Conservation (phyloP, 2,329 filamentous ascomycete species). For the Fusarium drepaniforme region DNA sequence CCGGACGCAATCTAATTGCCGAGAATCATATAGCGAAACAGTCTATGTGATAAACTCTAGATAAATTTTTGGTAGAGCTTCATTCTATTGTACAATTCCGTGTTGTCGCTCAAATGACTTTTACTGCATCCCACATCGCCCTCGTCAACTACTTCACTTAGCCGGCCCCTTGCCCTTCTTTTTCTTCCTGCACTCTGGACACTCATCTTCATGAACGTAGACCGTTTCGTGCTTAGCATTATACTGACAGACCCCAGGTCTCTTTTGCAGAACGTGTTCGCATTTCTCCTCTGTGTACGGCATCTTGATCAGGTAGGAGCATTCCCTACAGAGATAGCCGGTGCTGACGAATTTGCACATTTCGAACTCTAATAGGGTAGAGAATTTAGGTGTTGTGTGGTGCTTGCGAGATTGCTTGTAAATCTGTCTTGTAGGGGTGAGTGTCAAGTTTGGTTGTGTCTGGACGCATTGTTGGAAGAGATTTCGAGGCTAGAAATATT, state of each 20-base stretch:
- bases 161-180: neutral
- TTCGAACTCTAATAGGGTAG: fast-evolving
- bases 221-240: slow-evolving; percentile 4
- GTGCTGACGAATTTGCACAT: slow-evolving; percentile 19
- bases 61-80: neutral
- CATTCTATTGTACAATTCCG: neutral
- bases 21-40: fast-evolving
- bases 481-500: neutral
- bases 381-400: neutral
- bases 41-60: neutral
- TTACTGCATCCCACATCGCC: neutral
- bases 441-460: neutral
- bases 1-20: fast-evolving
- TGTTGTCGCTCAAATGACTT: neutral
- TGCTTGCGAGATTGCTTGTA: neutral
- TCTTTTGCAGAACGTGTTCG: slow-evolving; percentile 1
- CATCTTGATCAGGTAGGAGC: slow-evolving; percentile 19
- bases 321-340: slow-evolving; percentile 19
- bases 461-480: neutral
- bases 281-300: slow-evolving; percentile 9
- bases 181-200: slow-evolving; percentile 6
- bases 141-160: neutral
- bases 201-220: slow-evolving; percentile 24
- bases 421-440: neutral
- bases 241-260: neutral